These are phyloP conservation scores for Gamarada debralockiae DNA, from an alignment of 495 filamentous ascomycete genomes.

Conservation along the genomic window DNA sequence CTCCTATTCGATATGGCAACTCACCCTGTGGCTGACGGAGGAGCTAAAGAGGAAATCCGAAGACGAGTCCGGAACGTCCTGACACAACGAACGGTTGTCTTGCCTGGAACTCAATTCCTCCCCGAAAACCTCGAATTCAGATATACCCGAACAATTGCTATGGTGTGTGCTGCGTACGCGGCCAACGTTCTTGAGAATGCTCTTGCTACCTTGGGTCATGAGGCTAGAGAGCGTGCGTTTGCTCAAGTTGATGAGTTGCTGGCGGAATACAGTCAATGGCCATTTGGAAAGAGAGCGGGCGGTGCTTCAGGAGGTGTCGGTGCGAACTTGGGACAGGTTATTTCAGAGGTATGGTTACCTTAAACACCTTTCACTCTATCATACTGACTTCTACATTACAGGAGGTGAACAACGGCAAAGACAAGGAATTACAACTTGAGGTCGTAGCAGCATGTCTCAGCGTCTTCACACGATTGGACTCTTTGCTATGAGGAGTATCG, in stretches of 20 bases:
- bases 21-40: conserved; percentile 94
- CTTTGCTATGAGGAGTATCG: conserved; percentile 60
- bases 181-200: conserved; percentile 98
- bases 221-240: conserved; percentile 89
- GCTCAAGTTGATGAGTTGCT: conserved; percentile 95
- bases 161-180: conserved; percentile 98
- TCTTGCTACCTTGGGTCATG: conserved; percentile 88
- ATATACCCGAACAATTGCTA: conserved; percentile 83
- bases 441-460: conserved; percentile 91
- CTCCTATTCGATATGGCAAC: conserved; percentile 99
- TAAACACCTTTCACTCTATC: no score
- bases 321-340: conserved; percentile 88
- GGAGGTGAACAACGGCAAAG: conserved; percentile 78
- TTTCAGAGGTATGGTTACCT: conserved; percentile 67
- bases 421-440: conserved; percentile 94
- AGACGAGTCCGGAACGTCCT: conserved; percentile 88
- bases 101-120: conserved; percentile 77
- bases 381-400: conserved; percentile 21
- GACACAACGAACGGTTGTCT: conserved; percentile 88
- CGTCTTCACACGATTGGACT: conserved; percentile 95
- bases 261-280: conserved; percentile 94
- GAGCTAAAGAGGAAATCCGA: conserved; percentile 95
- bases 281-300: conserved; percentile 77
- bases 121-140: conserved; percentile 93
- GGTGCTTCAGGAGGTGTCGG: conserved; percentile 76